Evolutionary conservation across 495 filamentous ascomycete genomes (phyloP).

Genomic region (Jackrogersella multiformis): DNA sequence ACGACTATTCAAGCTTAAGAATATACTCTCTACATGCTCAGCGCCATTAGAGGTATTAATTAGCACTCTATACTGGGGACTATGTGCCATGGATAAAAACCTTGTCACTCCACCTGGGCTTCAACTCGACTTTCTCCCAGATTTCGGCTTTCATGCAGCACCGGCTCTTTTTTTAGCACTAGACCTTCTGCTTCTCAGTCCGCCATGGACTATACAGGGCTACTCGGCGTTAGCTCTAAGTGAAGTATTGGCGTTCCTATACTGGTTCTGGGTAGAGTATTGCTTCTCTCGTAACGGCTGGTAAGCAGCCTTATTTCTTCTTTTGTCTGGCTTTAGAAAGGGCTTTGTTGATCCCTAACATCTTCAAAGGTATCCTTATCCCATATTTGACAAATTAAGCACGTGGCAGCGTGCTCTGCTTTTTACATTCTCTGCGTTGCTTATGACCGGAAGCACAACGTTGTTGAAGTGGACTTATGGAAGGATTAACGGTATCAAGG

Average conservation of each 20-base stretch:
- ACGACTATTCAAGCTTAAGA: constrained; percentile 76
- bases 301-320: constrained; percentile 50
- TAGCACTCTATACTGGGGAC: constrained; percentile 84
- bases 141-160: constrained; percentile 82
- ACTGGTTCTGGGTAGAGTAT: constrained; percentile 90
- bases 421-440: constrained; percentile 72
- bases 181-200: constrained; percentile 79
- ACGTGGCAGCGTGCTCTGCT: constrained; percentile 70
- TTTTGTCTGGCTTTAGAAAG: neutral
- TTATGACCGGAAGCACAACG: constrained; percentile 76
- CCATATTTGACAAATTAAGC: constrained; percentile 73
- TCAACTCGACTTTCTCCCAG: constrained; percentile 58
- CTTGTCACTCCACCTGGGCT: constrained; percentile 60
- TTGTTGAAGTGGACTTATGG: constrained; percentile 73
- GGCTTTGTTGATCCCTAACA: constrained; percentile 33
- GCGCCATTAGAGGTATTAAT: constrained; percentile 85
- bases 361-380: constrained; percentile 79
- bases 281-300: constrained; percentile 81
- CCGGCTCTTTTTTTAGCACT: constrained; percentile 75
- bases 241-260: constrained; percentile 70
- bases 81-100: constrained; percentile 71
- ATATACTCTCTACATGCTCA: constrained; percentile 73
- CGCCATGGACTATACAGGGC: constrained; percentile 78
- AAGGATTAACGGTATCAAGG: constrained; percentile 70
- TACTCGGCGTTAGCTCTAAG: constrained; percentile 70